Evolutionary conservation across 2,329 filamentous ascomycete genomes (phyloP), one percentile per base, ranked within the genome.

Genomic region (Cordyceps tenuipes): DNA sequence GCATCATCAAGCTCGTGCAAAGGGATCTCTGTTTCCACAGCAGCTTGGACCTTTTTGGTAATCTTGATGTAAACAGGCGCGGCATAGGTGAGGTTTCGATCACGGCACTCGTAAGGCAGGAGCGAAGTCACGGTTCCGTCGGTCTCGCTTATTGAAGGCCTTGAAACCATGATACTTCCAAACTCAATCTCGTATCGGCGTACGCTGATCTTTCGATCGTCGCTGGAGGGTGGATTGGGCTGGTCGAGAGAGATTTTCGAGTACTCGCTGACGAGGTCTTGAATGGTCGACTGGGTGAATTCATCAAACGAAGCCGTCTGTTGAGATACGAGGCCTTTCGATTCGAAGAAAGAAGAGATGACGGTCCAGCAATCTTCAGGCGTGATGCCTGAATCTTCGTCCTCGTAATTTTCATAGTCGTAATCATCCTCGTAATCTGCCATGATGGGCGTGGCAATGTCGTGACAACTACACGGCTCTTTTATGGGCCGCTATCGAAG

Each of bases 261-360:
- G 72, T 96, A 93, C 73, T 97, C 94, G 68, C 91, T 87, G 62
- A 99, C 89, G 62, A 99, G 85, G 68, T 96, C 90, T 70, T 97
- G 92, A 75, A 99, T 93, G 0, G 92, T 97, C 23, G 90, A 91
- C 62, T 88, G 87, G 61, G 94, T 92, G 70, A 99, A 99, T 72
- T 97, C 92, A 76, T 99, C 91, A 76, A 96, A 99, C 0, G 95
- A 99, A 73, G 97, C 93, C 64, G 97, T 87, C 78, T 99, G 94
- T 76, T 99, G 93, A 17, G 94, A 96, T 23, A 96, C 94, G 36
- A 99, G 82, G 69, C 94, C 93, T 76, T 97, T 99, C 64, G 86
- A 84, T 68, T 97, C 91, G 77, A 99, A 99, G 79, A 97, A 97
- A 10, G 94, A 89, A 60, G 90, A 91, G 72, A 99, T 97, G 70